Evolutionary conservation across 495 filamentous ascomycete genomes (phyloP).

Genomic region (Neurospora africana): DNA sequence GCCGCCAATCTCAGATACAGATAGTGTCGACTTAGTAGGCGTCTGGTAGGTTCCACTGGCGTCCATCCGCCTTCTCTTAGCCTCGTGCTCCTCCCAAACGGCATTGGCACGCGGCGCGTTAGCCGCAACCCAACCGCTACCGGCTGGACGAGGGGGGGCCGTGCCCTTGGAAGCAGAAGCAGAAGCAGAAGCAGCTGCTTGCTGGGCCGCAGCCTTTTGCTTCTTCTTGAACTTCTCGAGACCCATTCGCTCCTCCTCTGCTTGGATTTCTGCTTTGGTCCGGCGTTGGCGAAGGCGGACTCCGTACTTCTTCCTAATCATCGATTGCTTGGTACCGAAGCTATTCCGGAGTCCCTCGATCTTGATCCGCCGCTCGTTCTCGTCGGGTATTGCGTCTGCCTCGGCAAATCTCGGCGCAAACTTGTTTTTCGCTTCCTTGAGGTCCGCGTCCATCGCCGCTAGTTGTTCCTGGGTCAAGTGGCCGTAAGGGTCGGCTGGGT

Average conservation of each 20-base stretch:
- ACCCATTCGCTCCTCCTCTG: constrained; percentile 30
- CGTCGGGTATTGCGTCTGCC: constrained; percentile 25
- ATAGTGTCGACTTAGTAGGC: constrained; percentile 19
- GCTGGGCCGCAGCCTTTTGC: constrained; percentile 7
- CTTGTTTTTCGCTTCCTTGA: constrained; percentile 25
- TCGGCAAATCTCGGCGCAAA: constrained; percentile 30
- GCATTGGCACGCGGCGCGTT: constrained; percentile 14
- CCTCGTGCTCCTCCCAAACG: constrained; percentile 17
- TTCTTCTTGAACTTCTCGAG: constrained; percentile 1
- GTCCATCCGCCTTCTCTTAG: constrained; percentile 21
- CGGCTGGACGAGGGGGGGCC: constrained; percentile 11
- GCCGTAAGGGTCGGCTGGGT: constrained; percentile 25
- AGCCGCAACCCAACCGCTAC: constrained; percentile 20
- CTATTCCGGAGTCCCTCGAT: constrained; percentile 34
- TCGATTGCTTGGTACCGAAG: constrained; percentile 39
- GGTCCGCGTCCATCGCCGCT: constrained; percentile 23
- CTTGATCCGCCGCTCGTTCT: constrained; percentile 17
- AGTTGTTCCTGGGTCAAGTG: constrained; percentile 23
- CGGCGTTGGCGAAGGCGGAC: constrained; percentile 36
- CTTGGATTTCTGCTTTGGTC: constrained; percentile 31
- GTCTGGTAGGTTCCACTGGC: constrained; percentile 11
- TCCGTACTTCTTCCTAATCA: constrained; percentile 38
- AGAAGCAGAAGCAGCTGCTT: constrained; percentile 3
- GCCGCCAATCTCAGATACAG: constrained; percentile 21
- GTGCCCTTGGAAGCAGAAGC: neutral